Evolutionary conservation across 805 yeast genomes (phyloP), one percentile per base, ranked within the genome.

Genomic region (Cyberlindnera bimundalis): DNA sequence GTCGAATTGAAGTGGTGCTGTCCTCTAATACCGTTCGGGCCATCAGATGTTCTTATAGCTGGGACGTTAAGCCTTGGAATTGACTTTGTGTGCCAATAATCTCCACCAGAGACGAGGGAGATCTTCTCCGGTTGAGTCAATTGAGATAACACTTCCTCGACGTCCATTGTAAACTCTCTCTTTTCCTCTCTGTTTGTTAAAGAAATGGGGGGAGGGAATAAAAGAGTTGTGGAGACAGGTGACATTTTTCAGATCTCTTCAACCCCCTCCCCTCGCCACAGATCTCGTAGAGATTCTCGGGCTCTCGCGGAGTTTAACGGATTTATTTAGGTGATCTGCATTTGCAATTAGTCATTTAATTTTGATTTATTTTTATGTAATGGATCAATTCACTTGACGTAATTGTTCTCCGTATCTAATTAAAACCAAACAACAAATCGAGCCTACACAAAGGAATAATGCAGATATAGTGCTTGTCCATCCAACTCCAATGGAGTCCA

Each of bases 1-100:
- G 66, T 64, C 8, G 72, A 62, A 43, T 72, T 65, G 53, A 74
- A 72, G 48, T 75, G 74, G 25, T 61, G 65, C 16, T 73, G 71
- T 5, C 82, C 82, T 48, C 83, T 65, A 29, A 76, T 66, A 35
- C 84, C 84, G 52, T 78, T 78, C 18, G 84, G 84, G 6, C 84
- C 84, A 49, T 78, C 83, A 4, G 71, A 60, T 9, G 70, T 52
- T 47, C 80, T 61, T 4, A 76, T 41, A 1, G 70, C 53, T 1
- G 76, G 78, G 30, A 76, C 53, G 12, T 62, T 63, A 25, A 70
- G 55, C 29, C 71, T 43, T 19, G 52, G 42, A n/a, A 50, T 39
- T n/a, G 49, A 49, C 28, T 39, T 40, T 2, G 78, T 73, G 58
- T 70, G 76, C 77, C 78, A 73, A 50, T 63, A 62, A 47, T 74